Percentiles rank a stretch among this genome's conserved stretches.
Evolutionary conservation across 768 basidiomycete species (phyloP).

Genomic region (Suillus luteus): DNA sequence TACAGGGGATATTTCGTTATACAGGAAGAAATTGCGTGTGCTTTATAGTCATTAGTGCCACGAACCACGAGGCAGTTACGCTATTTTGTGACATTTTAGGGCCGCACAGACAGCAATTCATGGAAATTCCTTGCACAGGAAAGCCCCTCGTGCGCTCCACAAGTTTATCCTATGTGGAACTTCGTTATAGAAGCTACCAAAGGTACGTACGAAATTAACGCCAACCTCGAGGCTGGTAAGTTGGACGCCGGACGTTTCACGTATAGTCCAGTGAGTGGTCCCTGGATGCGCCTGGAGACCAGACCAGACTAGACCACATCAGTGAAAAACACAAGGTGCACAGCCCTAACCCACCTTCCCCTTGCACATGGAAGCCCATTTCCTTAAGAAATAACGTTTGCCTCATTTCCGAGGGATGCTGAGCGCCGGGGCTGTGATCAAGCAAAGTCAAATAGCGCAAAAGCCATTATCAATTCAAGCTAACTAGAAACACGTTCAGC

Average conservation of each 20-base stretch:
- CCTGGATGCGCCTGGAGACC: constrained; percentile 6
- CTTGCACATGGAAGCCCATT: constrained; percentile 2
- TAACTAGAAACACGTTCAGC: not conserved
- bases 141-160: constrained; percentile 3
- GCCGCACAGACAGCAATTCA: constrained; percentile 7
- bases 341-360: constrained; percentile 2
- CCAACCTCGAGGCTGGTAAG: constrained; percentile 4
- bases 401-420: constrained; percentile 4
- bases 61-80: constrained; percentile 3
- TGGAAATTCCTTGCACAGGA: constrained; percentile 10
- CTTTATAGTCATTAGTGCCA: constrained; percentile 5
- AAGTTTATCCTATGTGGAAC: constrained; percentile 1
- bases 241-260: constrained; percentile 5
- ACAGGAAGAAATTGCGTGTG: not conserved
- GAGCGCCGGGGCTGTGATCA: constrained; percentile 6
- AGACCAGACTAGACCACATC: constrained; percentile 4
- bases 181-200: not conserved
- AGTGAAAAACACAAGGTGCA: constrained; percentile 8
- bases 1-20: constrained; percentile 1
- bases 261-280: constrained; percentile 5
- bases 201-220: constrained; percentile 8
- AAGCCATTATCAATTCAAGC: not conserved
- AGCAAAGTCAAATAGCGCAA: constrained; percentile 1
- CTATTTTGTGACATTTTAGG: constrained; percentile 5
- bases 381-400: constrained; percentile 7